Conservation (phyloP, 768 basidiomycete species). For the Lyophyllum semitale region DNA sequence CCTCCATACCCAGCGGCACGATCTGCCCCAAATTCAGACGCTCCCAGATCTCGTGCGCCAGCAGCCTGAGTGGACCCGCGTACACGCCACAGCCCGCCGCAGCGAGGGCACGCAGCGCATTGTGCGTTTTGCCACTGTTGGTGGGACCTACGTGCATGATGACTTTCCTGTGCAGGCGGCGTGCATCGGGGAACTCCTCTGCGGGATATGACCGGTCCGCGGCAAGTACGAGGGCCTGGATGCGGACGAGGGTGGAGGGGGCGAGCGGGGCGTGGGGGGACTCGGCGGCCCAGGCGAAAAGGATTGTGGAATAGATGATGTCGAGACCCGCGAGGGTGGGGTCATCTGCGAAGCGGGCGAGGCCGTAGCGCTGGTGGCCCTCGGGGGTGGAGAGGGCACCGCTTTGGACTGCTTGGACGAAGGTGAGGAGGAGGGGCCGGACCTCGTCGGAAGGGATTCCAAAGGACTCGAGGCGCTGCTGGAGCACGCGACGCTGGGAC, state of each 20-base stretch:
- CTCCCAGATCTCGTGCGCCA: conserved; percentile 94
- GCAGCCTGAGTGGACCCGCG: conserved; percentile 87
- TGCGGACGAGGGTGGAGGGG: conserved; percentile 35
- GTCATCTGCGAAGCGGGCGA: conserved; percentile 44
- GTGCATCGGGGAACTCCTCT: conserved; percentile 52
- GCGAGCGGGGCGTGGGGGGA: conserved; percentile 23
- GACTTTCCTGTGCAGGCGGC: conserved; percentile 69
- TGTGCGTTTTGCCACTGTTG: conserved; percentile 96
- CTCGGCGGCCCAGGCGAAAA: conserved; percentile 58
- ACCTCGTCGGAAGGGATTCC: conserved; percentile 47
- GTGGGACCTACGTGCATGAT: conserved; percentile 98
- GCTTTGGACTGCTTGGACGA: conserved; percentile 36
- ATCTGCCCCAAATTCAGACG: conserved; percentile 91
- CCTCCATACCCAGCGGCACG: conserved; percentile 64
- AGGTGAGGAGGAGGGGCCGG: conserved; percentile 42
- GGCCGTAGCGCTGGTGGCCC: conserved; percentile 34
- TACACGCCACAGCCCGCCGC: conserved; percentile 76
- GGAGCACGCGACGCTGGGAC: conserved; percentile 32
- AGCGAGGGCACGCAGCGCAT: conserved; percentile 87
- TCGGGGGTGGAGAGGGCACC: conserved; percentile 31
- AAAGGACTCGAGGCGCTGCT: conserved; percentile 44
- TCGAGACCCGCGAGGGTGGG: conserved; percentile 41
- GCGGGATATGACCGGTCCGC: conserved; percentile 48
- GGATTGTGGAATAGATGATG: conserved; percentile 49
- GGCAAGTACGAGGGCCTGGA: conserved; percentile 36